Percentiles rank a stretch among this genome's conserved stretches.
Conservation (phyloP, 208 protist genomes). For the Acanthamoeba royreba region DNA sequence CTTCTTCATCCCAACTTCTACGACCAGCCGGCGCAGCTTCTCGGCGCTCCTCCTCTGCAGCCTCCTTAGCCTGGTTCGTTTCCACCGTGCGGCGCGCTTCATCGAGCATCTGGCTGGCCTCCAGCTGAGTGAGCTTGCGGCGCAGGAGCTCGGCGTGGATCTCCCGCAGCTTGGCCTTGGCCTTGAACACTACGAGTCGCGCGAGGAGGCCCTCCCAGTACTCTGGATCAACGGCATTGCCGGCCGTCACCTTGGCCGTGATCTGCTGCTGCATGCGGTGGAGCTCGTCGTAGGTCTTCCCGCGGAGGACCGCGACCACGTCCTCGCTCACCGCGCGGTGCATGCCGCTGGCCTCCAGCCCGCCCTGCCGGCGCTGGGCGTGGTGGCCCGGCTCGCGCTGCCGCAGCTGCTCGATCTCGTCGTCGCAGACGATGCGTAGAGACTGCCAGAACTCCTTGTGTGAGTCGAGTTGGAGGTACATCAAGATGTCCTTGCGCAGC, state of each 20-base stretch:
- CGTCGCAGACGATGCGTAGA: constrained; percentile 48
- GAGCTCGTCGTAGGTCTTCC: constrained; percentile 71
- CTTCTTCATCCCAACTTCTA: background rate
- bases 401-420: constrained; percentile 53
- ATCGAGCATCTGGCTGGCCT: background rate
- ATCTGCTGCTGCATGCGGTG: constrained; percentile 59
- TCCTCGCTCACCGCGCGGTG: constrained; percentile 62
- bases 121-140: background rate
- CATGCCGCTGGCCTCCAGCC: background rate
- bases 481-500: constrained; percentile 53
- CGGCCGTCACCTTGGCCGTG: constrained; percentile 53
- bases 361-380: background rate
- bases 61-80: background rate
- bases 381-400: background rate
- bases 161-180: constrained; percentile 56
- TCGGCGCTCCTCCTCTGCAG: background rate
- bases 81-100: background rate
- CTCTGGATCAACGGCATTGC: constrained; percentile 68
- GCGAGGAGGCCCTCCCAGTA: constrained; percentile 84
- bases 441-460: constrained; percentile 69
- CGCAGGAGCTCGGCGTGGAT: background rate
- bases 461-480: constrained; percentile 51
- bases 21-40: background rate
- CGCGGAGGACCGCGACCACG: constrained; percentile 58
- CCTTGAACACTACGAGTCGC: constrained; percentile 74